Evolutionary conservation across 306 rosid genomes (phyloP), one percentile per base, ranked within the genome.

Genomic region (Cyamopsis tetragonoloba): DNA sequence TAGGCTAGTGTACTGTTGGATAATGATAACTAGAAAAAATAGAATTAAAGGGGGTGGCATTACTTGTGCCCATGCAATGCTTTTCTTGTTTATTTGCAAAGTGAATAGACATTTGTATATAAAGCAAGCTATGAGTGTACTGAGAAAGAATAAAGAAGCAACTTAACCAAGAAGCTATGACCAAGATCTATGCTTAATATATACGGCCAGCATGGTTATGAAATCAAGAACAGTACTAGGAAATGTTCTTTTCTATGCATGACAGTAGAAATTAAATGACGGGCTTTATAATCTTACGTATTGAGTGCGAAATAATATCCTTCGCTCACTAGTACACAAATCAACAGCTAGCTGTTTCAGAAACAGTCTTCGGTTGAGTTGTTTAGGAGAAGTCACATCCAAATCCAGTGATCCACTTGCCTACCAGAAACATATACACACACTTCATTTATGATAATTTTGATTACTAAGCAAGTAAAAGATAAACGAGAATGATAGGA

Each of bases 321-420:
- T 88, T 48, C 84, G 91, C 82, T 89, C 96, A 0, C 96, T 93
- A 1, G 71, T 88, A 68, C 88, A 84, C 80, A 93, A 85, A 79
- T 93, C 97, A 66, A 86, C 86, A 0, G 98, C 97, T 26, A 93
- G 85, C 71, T 93, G 98, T 68, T 89, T 89, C 59, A 93, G 86
- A 80, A 93, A 89, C 61, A 93, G 73, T 75, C 89, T 77, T 61
- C 98, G 82, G 68, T 89, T 93, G 61, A 89, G 95, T 76, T 83
- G 96, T 79, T 89, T 89, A 1, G 98, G 98, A 55, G 95, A 93
- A 31, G 98, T 84, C 74, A 93, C 87, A 19, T 93, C 97, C 74
- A 93, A 81, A 78, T 93, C 96, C 80, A 89, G 85, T 23, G 98
- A 77, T 78, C 98, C 98, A 86, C 98, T 89, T 74, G 64, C 89